Conservation (phyloP, 306 rosid species). For the Corylus americana region DNA sequence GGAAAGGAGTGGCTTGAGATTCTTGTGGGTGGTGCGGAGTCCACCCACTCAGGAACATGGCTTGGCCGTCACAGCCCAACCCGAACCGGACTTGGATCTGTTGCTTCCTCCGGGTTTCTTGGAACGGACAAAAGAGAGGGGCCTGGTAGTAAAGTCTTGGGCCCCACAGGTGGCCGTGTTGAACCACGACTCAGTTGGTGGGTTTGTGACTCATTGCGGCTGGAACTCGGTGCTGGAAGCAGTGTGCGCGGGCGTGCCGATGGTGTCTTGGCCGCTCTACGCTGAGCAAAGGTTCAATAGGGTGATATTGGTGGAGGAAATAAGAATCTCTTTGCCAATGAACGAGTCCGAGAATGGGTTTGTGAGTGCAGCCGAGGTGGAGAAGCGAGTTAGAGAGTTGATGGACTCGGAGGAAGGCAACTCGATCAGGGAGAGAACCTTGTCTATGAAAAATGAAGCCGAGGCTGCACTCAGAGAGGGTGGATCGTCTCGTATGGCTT, state of each 20-base stretch:
- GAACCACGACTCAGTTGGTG: slow-evolving; percentile 57
- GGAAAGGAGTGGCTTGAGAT: slow-evolving; percentile 51
- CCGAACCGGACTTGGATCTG: background rate
- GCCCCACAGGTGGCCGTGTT: slow-evolving; percentile 54
- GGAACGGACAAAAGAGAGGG: slow-evolving; percentile 42
- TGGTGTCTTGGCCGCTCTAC: slow-evolving; percentile 62
- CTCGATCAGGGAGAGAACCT: background rate
- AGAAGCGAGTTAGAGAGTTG: slow-evolving; percentile 43
- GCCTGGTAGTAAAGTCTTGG: slow-evolving; percentile 52
- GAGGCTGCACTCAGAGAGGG: slow-evolving; percentile 22
- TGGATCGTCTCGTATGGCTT: slow-evolving; percentile 27
- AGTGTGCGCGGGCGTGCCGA: slow-evolving; percentile 44
- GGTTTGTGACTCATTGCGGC: slow-evolving; percentile 66
- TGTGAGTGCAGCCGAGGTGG: slow-evolving; percentile 41
- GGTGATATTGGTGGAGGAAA: slow-evolving; percentile 43
- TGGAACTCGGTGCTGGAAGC: slow-evolving; percentile 77
- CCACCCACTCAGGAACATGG: slow-evolving; percentile 18
- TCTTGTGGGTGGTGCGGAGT: slow-evolving; percentile 56
- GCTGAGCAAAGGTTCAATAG: slow-evolving; percentile 57
- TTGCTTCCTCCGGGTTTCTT: slow-evolving; percentile 53
- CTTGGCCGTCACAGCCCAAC: too few species aligned
- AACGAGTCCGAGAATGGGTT: slow-evolving; percentile 32
- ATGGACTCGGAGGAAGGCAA: slow-evolving; percentile 41
- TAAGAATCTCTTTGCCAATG: slow-evolving; percentile 46
- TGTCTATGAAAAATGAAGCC: slow-evolving; percentile 17